Base-by-base conservation (phyloP, 2,329 filamentous ascomycete genomes). In the Ceratocystis smalleyi region DNA sequence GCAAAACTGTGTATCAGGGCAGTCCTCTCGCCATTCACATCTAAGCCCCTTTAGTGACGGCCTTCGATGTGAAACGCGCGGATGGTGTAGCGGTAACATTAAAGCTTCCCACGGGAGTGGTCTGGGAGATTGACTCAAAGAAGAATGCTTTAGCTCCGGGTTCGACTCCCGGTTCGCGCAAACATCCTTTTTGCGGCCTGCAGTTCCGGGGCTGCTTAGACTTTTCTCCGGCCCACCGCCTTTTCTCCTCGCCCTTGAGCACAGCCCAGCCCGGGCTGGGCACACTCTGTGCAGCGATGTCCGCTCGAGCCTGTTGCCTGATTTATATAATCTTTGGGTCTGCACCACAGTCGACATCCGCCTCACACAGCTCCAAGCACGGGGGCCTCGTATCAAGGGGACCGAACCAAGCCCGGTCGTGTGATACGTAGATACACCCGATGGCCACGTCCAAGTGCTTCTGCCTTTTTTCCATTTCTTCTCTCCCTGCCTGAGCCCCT, bases 71-170 rank as follows among this genome's bases (percentile, higher is more conserved):
- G 43, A 24, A 54, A 62, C 19, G 65, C 62, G 65, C 65, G 65
- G 59, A 67, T 68, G 67, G 67, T 68, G 67, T 68, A 68, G 65
- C 65, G 67, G 67, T 68, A 68, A 68, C 67, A 68, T 68, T 66
- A 65, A 49, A 68, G 67, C 67, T 68, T 68, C 67, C 67, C 67
- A 66, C 60, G 65, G 59, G 60, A 66, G 24, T 66, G 65, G 65
- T 59, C 65, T 62, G 43, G 35, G 59, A 66, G 62, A 59, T 35
- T 54, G 40, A 64, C 65, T 64, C 59, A 27, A 59, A 62, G 65
- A 65, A 64, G 30, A 54, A 63, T 68, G 67, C 67, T 68, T 67
- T 65, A 64, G 65, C 67, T 65, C 67, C 65, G 64, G 65, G 67
- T 68, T 68, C 65, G 67, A 68, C 62, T 68, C 67, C 67, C 62